Conservation (phyloP, 192 early-diverging fungal genomes). For the Gonapodya sp. region DNA sequence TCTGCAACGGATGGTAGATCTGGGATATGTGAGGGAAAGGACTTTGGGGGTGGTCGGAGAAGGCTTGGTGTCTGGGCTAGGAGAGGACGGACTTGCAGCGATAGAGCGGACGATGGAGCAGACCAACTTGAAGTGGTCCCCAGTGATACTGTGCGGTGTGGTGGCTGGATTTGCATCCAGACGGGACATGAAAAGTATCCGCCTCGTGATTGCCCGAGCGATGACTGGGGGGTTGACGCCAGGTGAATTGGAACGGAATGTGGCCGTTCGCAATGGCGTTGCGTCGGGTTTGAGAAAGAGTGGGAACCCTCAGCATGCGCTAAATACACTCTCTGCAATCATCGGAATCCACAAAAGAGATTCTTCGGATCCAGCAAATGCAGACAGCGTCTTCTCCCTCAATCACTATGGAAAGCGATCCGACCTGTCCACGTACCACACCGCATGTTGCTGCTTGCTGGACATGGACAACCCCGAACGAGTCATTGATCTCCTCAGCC, state of each 20-base stretch:
- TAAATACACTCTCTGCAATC: background rate
- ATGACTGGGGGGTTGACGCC: background rate
- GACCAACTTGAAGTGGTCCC: background rate
- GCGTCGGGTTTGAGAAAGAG: background rate
- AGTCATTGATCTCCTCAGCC: background rate
- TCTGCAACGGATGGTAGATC: background rate
- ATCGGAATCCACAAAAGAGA: background rate
- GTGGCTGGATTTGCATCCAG: background rate
- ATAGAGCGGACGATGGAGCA: background rate
- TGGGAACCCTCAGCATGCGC: background rate
- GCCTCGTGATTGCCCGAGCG: background rate
- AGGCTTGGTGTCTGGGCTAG: background rate
- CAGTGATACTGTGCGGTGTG: background rate
- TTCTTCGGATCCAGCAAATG: too few relatives aligned
- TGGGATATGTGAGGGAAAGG: background rate
- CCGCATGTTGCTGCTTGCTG: background rate
- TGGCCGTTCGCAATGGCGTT: background rate
- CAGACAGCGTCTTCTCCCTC: too few relatives aligned
- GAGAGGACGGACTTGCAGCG: background rate
- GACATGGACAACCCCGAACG: background rate
- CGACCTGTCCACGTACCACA: too few relatives aligned
- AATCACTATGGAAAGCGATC: too few relatives aligned
- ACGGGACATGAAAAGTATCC: background rate
- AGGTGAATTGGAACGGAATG: background rate
- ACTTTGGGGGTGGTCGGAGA: background rate